A percentile compares a stretch with the other conserved stretches of the same genome.
phyloP scores from a whole-genome alignment of 441 rosid genomes.

The Eutrema salsugineum region DNA sequence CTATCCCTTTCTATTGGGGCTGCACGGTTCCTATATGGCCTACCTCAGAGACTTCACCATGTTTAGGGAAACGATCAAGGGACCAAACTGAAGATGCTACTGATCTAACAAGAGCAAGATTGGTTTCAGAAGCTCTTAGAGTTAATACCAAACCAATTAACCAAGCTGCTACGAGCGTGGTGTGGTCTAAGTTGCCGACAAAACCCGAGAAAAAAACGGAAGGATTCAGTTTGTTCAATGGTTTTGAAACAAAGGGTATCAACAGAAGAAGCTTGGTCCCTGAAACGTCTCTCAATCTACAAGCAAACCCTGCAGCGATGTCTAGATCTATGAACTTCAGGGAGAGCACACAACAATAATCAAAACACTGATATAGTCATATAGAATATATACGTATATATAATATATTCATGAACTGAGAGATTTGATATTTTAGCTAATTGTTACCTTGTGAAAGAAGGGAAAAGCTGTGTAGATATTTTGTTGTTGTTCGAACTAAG shows the following conservation, averaged over 20 bases:
- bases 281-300: conserved; percentile 35
- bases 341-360: conserved; percentile 36
- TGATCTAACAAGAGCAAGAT: conserved; percentile 28
- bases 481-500: conserved; percentile 17
- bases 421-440: conserved; percentile 8
- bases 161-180: conserved; percentile 31
- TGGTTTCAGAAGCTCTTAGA: conserved; percentile 26
- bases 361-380: not conserved
- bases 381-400: not conserved
- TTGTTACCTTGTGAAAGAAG: conserved; percentile 31
- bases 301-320: conserved; percentile 61
- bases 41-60: conserved; percentile 28
- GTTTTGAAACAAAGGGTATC: conserved; percentile 30
- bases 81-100: conserved; percentile 33
- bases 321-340: conserved; percentile 52
- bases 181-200: conserved; percentile 35
- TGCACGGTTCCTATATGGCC: conserved; percentile 33
- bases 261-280: conserved; percentile 21
- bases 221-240: conserved; percentile 26
- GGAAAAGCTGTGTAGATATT: conserved; percentile 11
- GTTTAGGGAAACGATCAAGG: conserved; percentile 45
- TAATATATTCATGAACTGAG: not conserved
- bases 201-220: conserved; percentile 25
- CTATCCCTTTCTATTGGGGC: conserved; percentile 39
- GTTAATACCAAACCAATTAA: not conserved